phyloP scores from a whole-genome alignment of 1,284 basidiomycete genomes.

The Schizophyllum amplum region DNA sequence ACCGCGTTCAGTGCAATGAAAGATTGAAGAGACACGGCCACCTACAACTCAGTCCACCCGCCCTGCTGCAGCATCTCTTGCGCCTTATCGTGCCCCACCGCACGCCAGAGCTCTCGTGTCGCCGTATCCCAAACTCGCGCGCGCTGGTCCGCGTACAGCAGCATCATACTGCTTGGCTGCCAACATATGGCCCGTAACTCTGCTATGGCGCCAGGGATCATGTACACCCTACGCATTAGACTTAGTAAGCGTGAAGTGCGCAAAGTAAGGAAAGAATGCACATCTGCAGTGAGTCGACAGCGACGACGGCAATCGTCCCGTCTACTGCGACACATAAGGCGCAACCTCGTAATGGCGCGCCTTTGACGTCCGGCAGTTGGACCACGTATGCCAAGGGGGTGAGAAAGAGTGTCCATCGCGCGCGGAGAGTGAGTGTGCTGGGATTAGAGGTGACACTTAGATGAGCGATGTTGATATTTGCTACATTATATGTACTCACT shows the following conservation, averaged over 20 bases:
- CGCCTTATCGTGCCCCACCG: slow-evolving; percentile 71
- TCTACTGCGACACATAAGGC: slow-evolving; percentile 70
- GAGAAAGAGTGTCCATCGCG: slow-evolving; percentile 64
- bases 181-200: slow-evolving; percentile 62
- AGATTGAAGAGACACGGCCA: not conserved
- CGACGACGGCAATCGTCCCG: slow-evolving; percentile 77
- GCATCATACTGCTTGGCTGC: slow-evolving; percentile 63
- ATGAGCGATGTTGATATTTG: not conserved
- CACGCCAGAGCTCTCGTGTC: slow-evolving; percentile 79
- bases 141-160: slow-evolving; percentile 71
- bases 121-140: slow-evolving; percentile 87
- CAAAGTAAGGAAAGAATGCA: slow-evolving; percentile 28
- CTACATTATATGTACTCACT: slow-evolving; percentile 30
- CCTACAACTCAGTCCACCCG: slow-evolving; percentile 67
- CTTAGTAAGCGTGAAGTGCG: not conserved
- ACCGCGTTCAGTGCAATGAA: not conserved
- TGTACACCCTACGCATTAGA: slow-evolving; percentile 40
- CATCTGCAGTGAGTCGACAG: slow-evolving; percentile 72
- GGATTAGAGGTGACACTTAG: slow-evolving; percentile 5
- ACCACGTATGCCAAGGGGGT: slow-evolving; percentile 54
- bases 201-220: slow-evolving; percentile 71
- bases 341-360: slow-evolving; percentile 60
- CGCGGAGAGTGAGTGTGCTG: slow-evolving; percentile 56
- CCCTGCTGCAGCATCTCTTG: slow-evolving; percentile 65
- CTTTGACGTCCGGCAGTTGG: slow-evolving; percentile 47